Evolutionary conservation across 306 rosid species (phyloP), one percentile per base, ranked within the genome.

Genomic region (Cercis canadensis): DNA sequence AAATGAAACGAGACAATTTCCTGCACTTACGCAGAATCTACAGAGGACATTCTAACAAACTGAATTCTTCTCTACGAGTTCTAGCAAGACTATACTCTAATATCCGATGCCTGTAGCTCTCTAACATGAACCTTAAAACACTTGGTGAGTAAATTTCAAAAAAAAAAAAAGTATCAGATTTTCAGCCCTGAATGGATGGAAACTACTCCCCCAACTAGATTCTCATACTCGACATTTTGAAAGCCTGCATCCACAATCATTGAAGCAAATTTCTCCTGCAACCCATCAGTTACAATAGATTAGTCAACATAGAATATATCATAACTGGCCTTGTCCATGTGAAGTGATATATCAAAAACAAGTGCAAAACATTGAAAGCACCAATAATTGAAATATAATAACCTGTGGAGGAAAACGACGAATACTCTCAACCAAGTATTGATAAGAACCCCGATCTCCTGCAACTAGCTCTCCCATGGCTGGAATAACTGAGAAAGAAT

Each of bases 341-440:
- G 39, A 34, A 34, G 59, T 64, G 47, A 70, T 43, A 16, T 62
- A 61, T 41, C 12, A 65, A 36, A 75, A 59, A 21, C n/a, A 52
- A 33, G 43, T 49, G 44, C 11, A 63, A 57, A 67, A 15, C 14
- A 17, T 7, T 18, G 62, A 54, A 64, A 65, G 74, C 52, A 46
- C 67, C 55, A 54, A 47, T 46, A 41, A 65, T 70, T 56, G 59
- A 62, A 57, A 73, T 60, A 65, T 32, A 65, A 49, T 64, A 69
- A 94, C 97, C 97, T 94, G 97, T 5, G 94, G 13, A 41, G 99
- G 97, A 58, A 94, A 94, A 57, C 90, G 88, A 54, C 90, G 85
- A 61, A 91, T 87, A 76, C 99, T 94, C 78, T 94, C 99, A 51
- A 94, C 99, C 67, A 94, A 80, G 88, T 94, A 94, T 75, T 91